Conservation (phyloP, 2,329 filamentous ascomycete genomes). For the Polytolypa hystricis region DNA sequence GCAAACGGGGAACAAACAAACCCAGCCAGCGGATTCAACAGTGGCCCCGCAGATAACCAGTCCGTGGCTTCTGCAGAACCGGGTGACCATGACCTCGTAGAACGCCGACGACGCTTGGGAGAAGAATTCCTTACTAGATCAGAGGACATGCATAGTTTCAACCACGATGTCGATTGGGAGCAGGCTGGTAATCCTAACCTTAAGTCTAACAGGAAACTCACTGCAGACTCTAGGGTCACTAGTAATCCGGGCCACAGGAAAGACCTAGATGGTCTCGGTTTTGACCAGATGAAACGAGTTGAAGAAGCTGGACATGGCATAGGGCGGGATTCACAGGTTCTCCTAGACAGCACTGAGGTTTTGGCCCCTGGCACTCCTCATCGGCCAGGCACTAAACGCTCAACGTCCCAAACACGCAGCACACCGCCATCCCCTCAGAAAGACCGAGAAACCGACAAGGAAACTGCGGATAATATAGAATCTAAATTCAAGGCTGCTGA, state of each 20-base stretch:
- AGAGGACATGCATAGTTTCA: constrained; percentile 56
- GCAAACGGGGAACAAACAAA: constrained; percentile 4
- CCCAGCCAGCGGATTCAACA: constrained; percentile 5
- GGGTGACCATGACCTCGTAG: constrained; percentile 32
- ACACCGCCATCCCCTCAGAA: too few species aligned
- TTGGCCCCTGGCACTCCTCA: constrained; percentile 50
- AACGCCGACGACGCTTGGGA: constrained; percentile 35
- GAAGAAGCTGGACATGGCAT: constrained; percentile 49
- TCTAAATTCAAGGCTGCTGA: neutral
- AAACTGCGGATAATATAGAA: neutral
- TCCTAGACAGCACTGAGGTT: constrained; percentile 57
- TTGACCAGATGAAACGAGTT: constrained; percentile 62
- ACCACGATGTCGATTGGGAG: constrained; percentile 60
- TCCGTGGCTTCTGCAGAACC: constrained; percentile 25
- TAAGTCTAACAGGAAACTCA: constrained; percentile 43
- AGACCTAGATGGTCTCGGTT: constrained; percentile 68
- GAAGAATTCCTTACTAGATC: constrained; percentile 47
- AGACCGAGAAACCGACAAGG: neutral
- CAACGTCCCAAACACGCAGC: too few species aligned
- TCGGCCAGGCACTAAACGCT: neutral
- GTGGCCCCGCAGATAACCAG: constrained; percentile 18
- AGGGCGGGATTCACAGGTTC: constrained; percentile 60
- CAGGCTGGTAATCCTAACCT: constrained; percentile 48
- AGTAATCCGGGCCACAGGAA: constrained; percentile 53
- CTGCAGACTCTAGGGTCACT: constrained; percentile 47